Percentiles rank a stretch among this genome's conserved stretches.
Conservation (phyloP, 345 rosid species). For the Firmiana major region DNA sequence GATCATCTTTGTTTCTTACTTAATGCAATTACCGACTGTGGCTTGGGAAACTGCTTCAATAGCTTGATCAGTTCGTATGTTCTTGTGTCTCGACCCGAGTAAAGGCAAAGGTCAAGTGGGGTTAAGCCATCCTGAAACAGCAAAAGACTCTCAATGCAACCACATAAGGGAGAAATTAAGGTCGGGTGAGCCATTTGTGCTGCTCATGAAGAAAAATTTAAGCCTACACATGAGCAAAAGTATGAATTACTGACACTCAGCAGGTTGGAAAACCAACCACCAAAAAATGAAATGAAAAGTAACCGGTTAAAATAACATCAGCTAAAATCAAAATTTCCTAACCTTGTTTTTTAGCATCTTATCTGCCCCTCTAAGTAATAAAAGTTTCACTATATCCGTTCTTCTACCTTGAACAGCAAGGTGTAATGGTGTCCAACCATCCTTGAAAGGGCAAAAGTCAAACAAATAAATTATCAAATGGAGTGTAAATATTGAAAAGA, state of each 20-base stretch:
- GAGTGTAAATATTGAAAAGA: neutral
- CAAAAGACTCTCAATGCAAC: conserved; percentile 4
- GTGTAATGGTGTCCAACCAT: conserved; percentile 97
- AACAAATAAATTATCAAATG: neutral
- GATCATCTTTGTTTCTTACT: neutral
- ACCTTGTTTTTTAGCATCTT: conserved; percentile 55
- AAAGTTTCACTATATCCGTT: conserved; percentile 72
- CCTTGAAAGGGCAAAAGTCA: conserved; percentile 37
- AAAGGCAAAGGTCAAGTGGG: conserved; percentile 79
- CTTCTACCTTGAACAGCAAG: conserved; percentile 85
- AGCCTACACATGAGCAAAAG: neutral
- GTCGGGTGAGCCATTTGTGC: neutral
- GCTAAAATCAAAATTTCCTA: neutral
- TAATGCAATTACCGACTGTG: neutral
- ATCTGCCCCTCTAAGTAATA: conserved; percentile 80
- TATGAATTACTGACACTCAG: neutral
- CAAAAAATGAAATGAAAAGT: neutral
- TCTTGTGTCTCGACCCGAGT: conserved; percentile 54
- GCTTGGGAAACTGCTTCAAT: conserved; percentile 60
- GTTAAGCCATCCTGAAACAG: conserved; percentile 69
- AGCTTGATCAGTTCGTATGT: conserved; percentile 71
- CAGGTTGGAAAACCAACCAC: neutral
- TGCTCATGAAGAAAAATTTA: neutral
- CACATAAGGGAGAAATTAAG: neutral
- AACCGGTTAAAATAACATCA: neutral